phyloP scores from a whole-genome alignment of 768 basidiomycete genomes.

The Mycena leptocephala region DNA sequence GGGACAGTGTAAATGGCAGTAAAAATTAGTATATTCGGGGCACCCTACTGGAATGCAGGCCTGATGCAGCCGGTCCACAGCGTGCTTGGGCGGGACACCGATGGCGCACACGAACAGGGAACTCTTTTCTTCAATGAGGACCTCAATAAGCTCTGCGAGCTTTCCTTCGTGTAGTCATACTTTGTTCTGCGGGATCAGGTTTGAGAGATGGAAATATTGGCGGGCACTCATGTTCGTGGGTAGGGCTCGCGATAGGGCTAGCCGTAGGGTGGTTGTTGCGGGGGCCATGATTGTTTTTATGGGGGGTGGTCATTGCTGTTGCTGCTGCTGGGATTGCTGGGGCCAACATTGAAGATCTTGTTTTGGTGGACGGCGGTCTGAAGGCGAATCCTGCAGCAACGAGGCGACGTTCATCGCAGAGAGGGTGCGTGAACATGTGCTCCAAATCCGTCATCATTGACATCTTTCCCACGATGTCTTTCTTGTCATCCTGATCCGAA shows the following conservation, averaged over 20 bases:
- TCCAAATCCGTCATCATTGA: neutral
- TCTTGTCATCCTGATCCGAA: no score
- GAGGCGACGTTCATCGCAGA: conserved; percentile 77
- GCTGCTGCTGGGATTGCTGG: neutral
- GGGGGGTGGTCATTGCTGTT: neutral
- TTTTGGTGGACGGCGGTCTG: conserved; percentile 52
- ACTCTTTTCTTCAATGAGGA: conserved; percentile 94
- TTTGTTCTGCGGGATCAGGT: neutral
- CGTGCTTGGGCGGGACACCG: conserved; percentile 88
- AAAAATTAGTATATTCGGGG: no score
- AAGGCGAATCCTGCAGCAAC: conserved; percentile 80
- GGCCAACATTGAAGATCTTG: neutral
- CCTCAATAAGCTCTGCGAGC: conserved; percentile 65
- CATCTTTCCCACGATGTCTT: neutral
- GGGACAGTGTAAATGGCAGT: no score
- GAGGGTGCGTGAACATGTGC: neutral
- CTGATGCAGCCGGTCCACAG: conserved; percentile 87
- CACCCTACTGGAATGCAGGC: conserved; percentile 85
- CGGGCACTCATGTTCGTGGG: conserved; percentile 77
- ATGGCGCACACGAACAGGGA: conserved; percentile 93
- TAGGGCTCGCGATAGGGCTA: conserved; percentile 16
- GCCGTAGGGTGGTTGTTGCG: conserved; percentile 1
- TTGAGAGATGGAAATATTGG: conserved; percentile 6
- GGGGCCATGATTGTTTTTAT: neutral
- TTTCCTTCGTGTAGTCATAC: conserved; percentile 84